A percentile compares a stretch with the other conserved stretches of the same genome.
phyloP scores from a whole-genome alignment of 1,284 basidiomycete genomes.

The Trichosporon inkin region DNA sequence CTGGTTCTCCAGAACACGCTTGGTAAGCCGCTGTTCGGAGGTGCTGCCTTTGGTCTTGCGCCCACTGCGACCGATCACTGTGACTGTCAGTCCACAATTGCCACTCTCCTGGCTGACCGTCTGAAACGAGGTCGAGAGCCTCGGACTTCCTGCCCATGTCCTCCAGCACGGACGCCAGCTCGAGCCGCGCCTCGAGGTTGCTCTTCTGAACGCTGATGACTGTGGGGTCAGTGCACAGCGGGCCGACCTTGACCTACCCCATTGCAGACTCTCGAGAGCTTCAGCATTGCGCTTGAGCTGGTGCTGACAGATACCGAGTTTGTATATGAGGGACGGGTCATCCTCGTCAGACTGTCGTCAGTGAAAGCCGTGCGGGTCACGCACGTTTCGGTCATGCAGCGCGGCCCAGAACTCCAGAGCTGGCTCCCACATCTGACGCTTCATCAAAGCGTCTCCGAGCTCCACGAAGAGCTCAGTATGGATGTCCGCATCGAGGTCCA shows the following conservation, averaged over 20 bases:
- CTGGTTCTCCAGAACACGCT: conserved; percentile 38
- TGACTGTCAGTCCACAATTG: not conserved
- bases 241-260: conserved; percentile 56
- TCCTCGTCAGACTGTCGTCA: conserved; percentile 19
- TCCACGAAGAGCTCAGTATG: conserved; percentile 75
- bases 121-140: conserved; percentile 78
- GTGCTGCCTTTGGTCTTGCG: conserved; percentile 17
- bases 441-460: conserved; percentile 78
- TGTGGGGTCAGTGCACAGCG: conserved; percentile 36
- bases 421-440: conserved; percentile 65
- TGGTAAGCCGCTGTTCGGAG: conserved; percentile 31
- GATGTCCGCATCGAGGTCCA: conserved; percentile 66
- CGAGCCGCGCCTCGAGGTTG: conserved; percentile 76
- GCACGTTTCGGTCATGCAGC: conserved; percentile 59
- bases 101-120: conserved; percentile 58
- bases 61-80: conserved; percentile 25
- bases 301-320: conserved; percentile 69
- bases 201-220: conserved; percentile 69
- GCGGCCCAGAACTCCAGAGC: conserved; percentile 73
- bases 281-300: conserved; percentile 67
- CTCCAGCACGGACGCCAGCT: conserved; percentile 85
- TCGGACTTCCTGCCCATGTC: conserved; percentile 67
- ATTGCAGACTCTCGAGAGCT: conserved; percentile 76
- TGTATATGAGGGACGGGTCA: conserved; percentile 31
- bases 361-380: not conserved